Evolutionary conservation across 371 early-diverging fungal genomes (phyloP).

Genomic region (Mucor ambiguus): DNA sequence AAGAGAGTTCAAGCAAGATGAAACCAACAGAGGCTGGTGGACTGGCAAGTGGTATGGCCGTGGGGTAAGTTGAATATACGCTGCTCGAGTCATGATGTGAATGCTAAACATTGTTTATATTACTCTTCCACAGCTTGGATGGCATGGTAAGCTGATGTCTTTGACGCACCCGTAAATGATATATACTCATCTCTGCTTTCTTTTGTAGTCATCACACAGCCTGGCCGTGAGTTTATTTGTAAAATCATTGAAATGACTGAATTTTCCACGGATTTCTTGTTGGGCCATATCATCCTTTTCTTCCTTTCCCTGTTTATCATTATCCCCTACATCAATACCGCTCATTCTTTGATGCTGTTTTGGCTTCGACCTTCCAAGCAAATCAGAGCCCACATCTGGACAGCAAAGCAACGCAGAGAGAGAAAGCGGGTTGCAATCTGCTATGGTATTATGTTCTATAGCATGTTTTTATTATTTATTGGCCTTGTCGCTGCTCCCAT

Average conservation of each 20-base stretch:
- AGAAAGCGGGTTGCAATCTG: slow-evolving; percentile 64
- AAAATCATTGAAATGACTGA: slow-evolving; percentile 87
- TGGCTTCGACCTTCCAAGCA: slow-evolving; percentile 84
- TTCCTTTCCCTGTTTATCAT: slow-evolving; percentile 70
- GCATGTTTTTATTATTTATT: slow-evolving; percentile 60
- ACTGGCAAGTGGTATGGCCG: slow-evolving; percentile 86
- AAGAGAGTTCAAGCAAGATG: slow-evolving; percentile 83
- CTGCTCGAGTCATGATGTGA: neutral
- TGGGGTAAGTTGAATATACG: slow-evolving; percentile 61
- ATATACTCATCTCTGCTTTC: neutral
- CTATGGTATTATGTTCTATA: slow-evolving; percentile 72
- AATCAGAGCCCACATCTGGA: slow-evolving; percentile 79
- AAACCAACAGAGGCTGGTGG: slow-evolving; percentile 89
- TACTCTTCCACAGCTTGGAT: slow-evolving; percentile 37
- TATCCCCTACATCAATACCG: slow-evolving; percentile 75
- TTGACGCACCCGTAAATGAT: neutral
- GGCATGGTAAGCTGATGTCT: slow-evolving; percentile 37
- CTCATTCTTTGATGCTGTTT: slow-evolving; percentile 86
- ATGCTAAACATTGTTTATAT: neutral
- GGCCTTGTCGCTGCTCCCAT: slow-evolving; percentile 68
- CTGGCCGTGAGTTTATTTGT: slow-evolving; percentile 80
- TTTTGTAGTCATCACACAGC: slow-evolving; percentile 64
- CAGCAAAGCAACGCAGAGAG: slow-evolving; percentile 60
- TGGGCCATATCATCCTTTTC: slow-evolving; percentile 77
- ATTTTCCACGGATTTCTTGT: slow-evolving; percentile 80